Percentiles rank a stretch among this genome's conserved stretches.
Conservation (phyloP, 108 stramenopile genomes). For the Phaeodactylum tricornutum region DNA sequence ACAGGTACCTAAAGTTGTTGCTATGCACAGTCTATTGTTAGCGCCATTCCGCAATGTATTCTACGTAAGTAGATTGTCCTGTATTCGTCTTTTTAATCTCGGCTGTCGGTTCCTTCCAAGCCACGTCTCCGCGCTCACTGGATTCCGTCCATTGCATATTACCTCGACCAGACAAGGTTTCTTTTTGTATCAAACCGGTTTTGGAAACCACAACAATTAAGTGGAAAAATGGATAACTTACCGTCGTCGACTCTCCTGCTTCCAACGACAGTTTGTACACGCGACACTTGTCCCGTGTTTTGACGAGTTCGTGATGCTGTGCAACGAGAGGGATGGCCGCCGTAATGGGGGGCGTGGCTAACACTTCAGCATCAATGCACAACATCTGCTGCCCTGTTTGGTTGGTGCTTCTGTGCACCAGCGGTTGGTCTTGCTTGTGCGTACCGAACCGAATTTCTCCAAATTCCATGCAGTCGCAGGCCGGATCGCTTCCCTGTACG, state of each 20-base stretch:
- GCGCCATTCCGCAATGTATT: conserved; percentile 60
- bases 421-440: conserved; percentile 35
- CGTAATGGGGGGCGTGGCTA: conserved; percentile 44
- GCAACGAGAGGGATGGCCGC: conserved; percentile 25
- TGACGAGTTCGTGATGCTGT: conserved; percentile 38
- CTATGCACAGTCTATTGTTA: conserved; percentile 9
- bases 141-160: conserved; percentile 15
- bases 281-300: conserved; percentile 38
- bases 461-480: conserved; percentile 52
- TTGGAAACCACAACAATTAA: conserved; percentile 31
- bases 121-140: conserved; percentile 20
- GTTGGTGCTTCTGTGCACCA: conserved; percentile 61
- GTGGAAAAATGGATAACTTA: conserved; percentile 64
- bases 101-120: conserved; percentile 35
- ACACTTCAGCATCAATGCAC: conserved; percentile 61
- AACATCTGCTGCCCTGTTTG: conserved; percentile 26
- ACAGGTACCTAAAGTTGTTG: no score
- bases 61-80: conserved; percentile 27
- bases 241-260: conserved; percentile 35
- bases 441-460: conserved; percentile 39
- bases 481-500: conserved; percentile 42
- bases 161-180: not conserved
- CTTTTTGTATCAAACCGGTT: conserved; percentile 6
- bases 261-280: conserved; percentile 46
- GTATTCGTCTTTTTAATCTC: conserved; percentile 29